These are phyloP conservation scores for Colletotrichum acutatum DNA, from an alignment of 2,329 filamentous ascomycete genomes.

Conservation along the genomic window DNA sequence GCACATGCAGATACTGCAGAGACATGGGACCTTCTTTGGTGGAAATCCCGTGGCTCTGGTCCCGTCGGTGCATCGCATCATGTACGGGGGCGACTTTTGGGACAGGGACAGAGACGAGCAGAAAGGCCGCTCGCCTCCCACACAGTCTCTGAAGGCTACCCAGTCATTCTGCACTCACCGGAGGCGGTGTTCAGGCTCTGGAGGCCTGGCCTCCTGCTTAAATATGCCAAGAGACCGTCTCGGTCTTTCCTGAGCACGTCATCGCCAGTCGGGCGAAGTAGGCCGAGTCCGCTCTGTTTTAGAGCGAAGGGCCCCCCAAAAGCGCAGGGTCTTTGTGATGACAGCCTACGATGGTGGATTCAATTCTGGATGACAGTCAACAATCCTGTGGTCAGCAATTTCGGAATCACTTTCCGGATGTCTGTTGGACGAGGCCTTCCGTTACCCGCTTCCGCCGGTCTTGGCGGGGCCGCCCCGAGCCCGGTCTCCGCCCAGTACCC, in stretches of 20 bases:
- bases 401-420: background rate
- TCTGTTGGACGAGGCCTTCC: background rate
- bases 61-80: background rate
- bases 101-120: background rate
- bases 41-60: slow-evolving; percentile 15
- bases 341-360: background rate
- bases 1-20: background rate
- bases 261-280: slow-evolving; percentile 11
- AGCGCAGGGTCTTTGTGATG: background rate
- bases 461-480: slow-evolving; percentile 17
- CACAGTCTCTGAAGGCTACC: background rate
- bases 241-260: slow-evolving; percentile 15
- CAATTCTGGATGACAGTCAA: background rate
- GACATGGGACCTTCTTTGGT: background rate
- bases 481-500: slow-evolving; percentile 1
- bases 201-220: background rate
- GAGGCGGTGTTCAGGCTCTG: background rate
- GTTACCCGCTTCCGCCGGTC: slow-evolving; percentile 1
- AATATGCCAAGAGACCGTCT: slow-evolving; percentile 17
- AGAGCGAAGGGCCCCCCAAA: background rate
- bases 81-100: background rate
- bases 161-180: background rate
- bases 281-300: background rate
- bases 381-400: background rate
- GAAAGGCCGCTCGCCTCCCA: slow-evolving; percentile 2